Base-by-base conservation (phyloP, 2,329 filamentous ascomycete species). In the Myrmaecium sp. region DNA sequence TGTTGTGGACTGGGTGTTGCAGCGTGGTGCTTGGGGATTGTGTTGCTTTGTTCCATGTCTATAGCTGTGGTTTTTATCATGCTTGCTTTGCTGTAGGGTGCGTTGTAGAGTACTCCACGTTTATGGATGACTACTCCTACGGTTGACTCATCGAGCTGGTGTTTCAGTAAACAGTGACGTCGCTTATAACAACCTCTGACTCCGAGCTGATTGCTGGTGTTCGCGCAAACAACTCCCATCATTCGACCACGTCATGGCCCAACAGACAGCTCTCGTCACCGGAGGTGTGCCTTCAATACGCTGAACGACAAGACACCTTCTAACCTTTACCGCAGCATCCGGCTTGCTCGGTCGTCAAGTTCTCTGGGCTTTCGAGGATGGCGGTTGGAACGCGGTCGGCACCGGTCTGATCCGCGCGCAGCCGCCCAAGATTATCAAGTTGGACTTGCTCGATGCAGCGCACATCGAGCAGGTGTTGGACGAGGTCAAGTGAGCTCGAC, bases 291-390 rank as follows among this genome's bases (percentile, higher is more conserved):
- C 21, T n/a, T 21, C 17, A 18, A 13, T 26, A 27, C 16, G 29
- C 30, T 27, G 17, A 20, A 15, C 20, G 9, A 20, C 11, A 14
- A 30, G 28, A 36, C 40, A 27, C 43, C 30, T 25, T 16, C 19
- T 25, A 13, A 12, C 17, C 10, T 13, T 28, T 8, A 9, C n/a
- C 17, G n/a, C 30, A 54, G 50, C 81, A 19, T 86, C 78, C 12
- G 83, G 83, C 29, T 64, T 92, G 7, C 65, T 93, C 2, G 83
- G 84, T 25, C 69, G 82, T 22, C 72, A 89, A 49, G 76, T 92
- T 7, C 60, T 74, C 29, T 68, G 65, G 33, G 68, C 67, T 8
- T 92, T 93, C 47, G 58, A 72, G 28, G 52, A 63, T 30, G 64
- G 60, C 16, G 62, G 65, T 19, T 92, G 81, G 49, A 45, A 44